Evolutionary conservation across 306 rosid genomes (phyloP), one percentile per base, ranked within the genome.

Genomic region (Acmispon strigosus): DNA sequence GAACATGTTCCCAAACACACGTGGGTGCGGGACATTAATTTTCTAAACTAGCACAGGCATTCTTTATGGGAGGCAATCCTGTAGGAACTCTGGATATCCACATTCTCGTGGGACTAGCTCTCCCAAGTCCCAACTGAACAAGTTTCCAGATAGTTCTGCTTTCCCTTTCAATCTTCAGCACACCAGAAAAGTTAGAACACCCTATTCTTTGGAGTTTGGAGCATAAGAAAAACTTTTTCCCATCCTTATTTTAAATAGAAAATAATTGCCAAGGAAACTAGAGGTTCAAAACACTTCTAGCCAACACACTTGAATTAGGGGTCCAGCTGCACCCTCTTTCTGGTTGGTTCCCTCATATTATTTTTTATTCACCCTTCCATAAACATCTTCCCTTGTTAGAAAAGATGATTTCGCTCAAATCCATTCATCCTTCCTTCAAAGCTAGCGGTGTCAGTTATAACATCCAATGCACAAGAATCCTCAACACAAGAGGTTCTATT

Each of bases 321-420:
- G n/a, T n/a, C n/a, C n/a, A n/a, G n/a, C n/a, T n/a, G n/a, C n/a
- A n/a, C n/a, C n/a, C n/a, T n/a, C n/a, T n/a, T n/a, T n/a, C n/a
- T n/a, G n/a, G n/a, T n/a, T n/a, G 15, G 43, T 42, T 15, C 66
- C 14, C 52, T 12, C 16, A 47, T 29, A 56, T n/a, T 27, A 12
- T 14, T 51, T 22, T 56, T 53, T 19, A 4, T 27, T 18, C 22
- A 56, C 48, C 63, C 62, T 13, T 15, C 20, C 62, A 63, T 7
- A 50, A 29, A 64, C 72, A 27, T 59, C 42, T 66, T 61, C 32
- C 29, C 41, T 8, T 65, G 53, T 47, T 10, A 55, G 79, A 11
- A 62, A 83, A 62, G 61, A 92, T 92, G 96, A 84, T 85, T 60
- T 79, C 75, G 24, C 76, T 90, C 74, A 92, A 82, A 78, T 64